These are phyloP conservation scores for Aspergillus sclerotiicarbonarius DNA, from an alignment of 495 filamentous ascomycete species.

Conservation along the genomic window DNA sequence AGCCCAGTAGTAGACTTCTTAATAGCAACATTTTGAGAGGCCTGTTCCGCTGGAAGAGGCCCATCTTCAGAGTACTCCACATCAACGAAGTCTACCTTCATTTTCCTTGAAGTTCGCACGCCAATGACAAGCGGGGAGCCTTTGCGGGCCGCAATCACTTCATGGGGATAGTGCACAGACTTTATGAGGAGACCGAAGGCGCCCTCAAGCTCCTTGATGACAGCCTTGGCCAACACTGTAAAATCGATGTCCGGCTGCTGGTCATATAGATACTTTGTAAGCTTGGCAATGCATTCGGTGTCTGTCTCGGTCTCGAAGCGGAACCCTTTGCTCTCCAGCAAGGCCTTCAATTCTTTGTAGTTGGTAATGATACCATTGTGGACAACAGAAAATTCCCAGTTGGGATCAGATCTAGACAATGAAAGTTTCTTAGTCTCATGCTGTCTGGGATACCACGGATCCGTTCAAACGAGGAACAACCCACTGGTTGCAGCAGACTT, in stretches of 20 bases:
- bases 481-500: conserved; percentile 28
- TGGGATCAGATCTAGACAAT: conserved; percentile 65
- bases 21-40: conserved; percentile 92
- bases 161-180: conserved; percentile 97
- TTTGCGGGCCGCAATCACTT: conserved; percentile 96
- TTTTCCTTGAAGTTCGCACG: conserved; percentile 92
- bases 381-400: conserved; percentile 93
- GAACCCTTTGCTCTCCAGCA: conserved; percentile 92
- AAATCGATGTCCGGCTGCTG: conserved; percentile 93
- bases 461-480: neutral
- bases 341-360: conserved; percentile 97
- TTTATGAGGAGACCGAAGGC: conserved; percentile 96
- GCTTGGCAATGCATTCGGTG: conserved; percentile 98
- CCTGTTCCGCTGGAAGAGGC: conserved; percentile 87
- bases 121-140: conserved; percentile 95
- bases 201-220: conserved; percentile 97
- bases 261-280: conserved; percentile 97
- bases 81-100: conserved; percentile 99
- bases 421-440: neutral
- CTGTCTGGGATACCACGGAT: neutral
- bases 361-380: conserved; percentile 99
- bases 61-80: conserved; percentile 90
- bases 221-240: conserved; percentile 91
- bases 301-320: conserved; percentile 98
- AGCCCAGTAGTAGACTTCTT: conserved; percentile 85